These are phyloP conservation scores for Malus hybrid DNA, from an alignment of 331 rosid genomes.

Conservation along the genomic window DNA sequence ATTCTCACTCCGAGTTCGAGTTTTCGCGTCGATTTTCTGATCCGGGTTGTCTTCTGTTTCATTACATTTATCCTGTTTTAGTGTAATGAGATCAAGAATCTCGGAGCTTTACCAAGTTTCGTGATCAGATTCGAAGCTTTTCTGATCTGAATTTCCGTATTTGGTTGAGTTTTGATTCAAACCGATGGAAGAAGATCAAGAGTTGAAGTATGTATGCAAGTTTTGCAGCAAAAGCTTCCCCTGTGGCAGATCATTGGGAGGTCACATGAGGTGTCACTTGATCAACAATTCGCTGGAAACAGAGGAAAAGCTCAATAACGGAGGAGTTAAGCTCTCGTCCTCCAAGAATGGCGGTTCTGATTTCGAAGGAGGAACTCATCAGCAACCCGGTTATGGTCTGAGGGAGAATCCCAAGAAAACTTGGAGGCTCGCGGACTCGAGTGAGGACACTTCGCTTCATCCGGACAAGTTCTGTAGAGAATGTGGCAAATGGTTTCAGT, in stretches of 20 bases:
- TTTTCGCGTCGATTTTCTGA: slow-evolving; percentile 34
- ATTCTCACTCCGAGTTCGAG: slow-evolving; percentile 20
- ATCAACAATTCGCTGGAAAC: slow-evolving; percentile 27
- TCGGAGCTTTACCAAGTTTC: slow-evolving; percentile 24
- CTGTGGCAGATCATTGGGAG: slow-evolving; percentile 92
- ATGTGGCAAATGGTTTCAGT: slow-evolving; percentile 68
- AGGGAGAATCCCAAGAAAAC: slow-evolving; percentile 75
- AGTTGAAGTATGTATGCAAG: slow-evolving; percentile 59
- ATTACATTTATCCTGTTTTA: slow-evolving; percentile 13
- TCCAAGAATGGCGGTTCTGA: slow-evolving; percentile 19
- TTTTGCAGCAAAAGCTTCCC: slow-evolving; percentile 71
- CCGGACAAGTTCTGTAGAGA: slow-evolving; percentile 55
- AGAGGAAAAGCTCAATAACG: slow-evolving; percentile 19
- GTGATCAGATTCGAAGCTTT: slow-evolving; percentile 22
- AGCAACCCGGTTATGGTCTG: slow-evolving; percentile 47
- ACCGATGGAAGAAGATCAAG: slow-evolving; percentile 55
- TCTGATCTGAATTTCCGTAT: slow-evolving; percentile 14
- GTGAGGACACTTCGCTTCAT: slow-evolving; percentile 27
- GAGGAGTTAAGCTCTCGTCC: slow-evolving; percentile 18
- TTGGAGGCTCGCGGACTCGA: slow-evolving; percentile 45
- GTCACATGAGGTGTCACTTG: slow-evolving; percentile 91
- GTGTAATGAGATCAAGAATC: slow-evolving; percentile 31
- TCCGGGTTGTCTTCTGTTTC: slow-evolving; percentile 33
- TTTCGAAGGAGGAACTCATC: slow-evolving; percentile 24
- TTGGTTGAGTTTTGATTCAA: background rate